phyloP scores from a whole-genome alignment of 345 rosid species.

The Acer yangbiense region DNA sequence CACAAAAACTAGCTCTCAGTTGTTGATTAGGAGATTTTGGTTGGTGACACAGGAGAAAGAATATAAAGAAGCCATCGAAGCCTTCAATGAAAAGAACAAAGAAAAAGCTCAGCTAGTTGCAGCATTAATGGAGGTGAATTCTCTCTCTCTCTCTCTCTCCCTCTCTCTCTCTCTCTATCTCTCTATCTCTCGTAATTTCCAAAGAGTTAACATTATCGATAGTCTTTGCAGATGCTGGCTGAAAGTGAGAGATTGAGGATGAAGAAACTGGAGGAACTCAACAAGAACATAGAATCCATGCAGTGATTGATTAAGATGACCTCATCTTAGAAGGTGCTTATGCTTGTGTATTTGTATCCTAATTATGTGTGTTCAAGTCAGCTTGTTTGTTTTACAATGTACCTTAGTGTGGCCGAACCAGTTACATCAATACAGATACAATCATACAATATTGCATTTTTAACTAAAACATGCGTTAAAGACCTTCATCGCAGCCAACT shows the following conservation, averaged over 20 bases:
- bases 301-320: constrained; percentile 21
- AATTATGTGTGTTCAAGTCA: neutral
- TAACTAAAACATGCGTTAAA: neutral
- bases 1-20: neutral
- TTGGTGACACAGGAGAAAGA: constrained; percentile 65
- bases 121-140: constrained; percentile 51
- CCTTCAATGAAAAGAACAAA: constrained; percentile 78
- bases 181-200: neutral
- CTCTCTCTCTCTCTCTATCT: neutral
- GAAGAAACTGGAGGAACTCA: constrained; percentile 74
- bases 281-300: constrained; percentile 54
- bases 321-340: neutral
- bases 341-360: neutral
- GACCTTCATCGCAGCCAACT: neutral
- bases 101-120: constrained; percentile 57
- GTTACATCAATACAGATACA: neutral
- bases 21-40: neutral
- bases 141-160: neutral
- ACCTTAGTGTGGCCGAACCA: neutral
- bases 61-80: constrained; percentile 61
- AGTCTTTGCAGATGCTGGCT: constrained; percentile 46
- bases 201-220: neutral
- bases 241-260: constrained; percentile 77
- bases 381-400: neutral
- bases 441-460: neutral